Base-by-base conservation (phyloP, 371 early-diverging fungal species). In the Mortierella sp. region DNA sequence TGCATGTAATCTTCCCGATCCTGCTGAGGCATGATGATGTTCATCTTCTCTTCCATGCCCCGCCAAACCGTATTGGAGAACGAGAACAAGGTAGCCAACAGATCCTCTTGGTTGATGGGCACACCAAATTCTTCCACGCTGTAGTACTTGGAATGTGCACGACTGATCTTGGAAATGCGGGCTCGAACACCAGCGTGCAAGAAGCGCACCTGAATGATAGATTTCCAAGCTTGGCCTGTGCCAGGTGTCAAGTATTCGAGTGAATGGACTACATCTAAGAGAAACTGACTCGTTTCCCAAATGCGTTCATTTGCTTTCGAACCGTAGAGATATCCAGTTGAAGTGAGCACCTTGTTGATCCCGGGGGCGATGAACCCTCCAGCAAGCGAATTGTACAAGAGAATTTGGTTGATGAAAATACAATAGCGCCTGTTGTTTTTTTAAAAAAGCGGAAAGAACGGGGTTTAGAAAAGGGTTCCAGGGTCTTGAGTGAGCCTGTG, bases 41-140 rank as follows among this genome's bases (percentile, higher is more conserved):
- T 61, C 68, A 73, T 45, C 28, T 43, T 54, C 3, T 2, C 8
- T 23, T 67, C 68, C 68, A 73, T 62, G 10, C 50, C 60, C 9
- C 58, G 50, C 74, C 64, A 73, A 41, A 61, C 48, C 19, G 56
- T 23, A 18, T 34, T 57, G 8, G 68, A 67, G 48, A 73, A 64
- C 13, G 64, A 54, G 34, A 67, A 67, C 52, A 73, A 14, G 13
- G 68, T 68, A 0, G 24, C 68, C 5, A 64, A 31, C 2, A 67
- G 34, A 38, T 72, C 73, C n/a, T 72, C 73, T 63, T 72, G 73
- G 56, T 72, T 72, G 56, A 72, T 72, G 14, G 73, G 73, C 1
- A 72, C 64, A 21, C 73, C 73, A 23, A 56, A 42, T 14, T 62
- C 56, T 4, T 67, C 59, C 12, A 72, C 16, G 43, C 50, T 63